Conservation (phyloP, 257 asterid species). For the Ilex aquifolium region DNA sequence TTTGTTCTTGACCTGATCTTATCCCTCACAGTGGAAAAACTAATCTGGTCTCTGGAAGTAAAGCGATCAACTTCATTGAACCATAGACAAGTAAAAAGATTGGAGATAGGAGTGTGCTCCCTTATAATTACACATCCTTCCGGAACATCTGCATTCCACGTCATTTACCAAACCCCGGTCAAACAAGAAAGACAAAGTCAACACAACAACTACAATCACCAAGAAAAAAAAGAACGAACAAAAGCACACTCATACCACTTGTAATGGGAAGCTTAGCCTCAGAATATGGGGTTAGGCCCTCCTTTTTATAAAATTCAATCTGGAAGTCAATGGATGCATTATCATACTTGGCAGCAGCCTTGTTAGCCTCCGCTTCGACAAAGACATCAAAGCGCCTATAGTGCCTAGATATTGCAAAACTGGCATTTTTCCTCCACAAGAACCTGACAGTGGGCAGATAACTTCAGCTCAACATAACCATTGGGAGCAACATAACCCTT, state of each 20-base stretch:
- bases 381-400: constrained; percentile 81
- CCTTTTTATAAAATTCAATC: constrained; percentile 75
- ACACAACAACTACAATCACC: not conserved
- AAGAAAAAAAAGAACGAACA: not conserved
- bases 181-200: not conserved
- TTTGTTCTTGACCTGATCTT: constrained; percentile 69
- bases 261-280: constrained; percentile 68
- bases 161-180: not conserved
- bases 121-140: constrained; percentile 89
- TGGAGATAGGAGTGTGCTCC: constrained; percentile 83
- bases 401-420: constrained; percentile 92
- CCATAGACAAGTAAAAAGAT: constrained; percentile 93
- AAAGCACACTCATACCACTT: constrained; percentile 42
- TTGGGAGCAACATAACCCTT: no score
- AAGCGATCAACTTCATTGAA: constrained; percentile 91
- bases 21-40: constrained; percentile 88
- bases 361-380: constrained; percentile 94
- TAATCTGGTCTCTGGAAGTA: constrained; percentile 90
- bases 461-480: not conserved
- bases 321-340: constrained; percentile 90
- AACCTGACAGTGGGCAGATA: constrained; percentile 36
- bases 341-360: constrained; percentile 82
- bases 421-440: constrained; percentile 88
- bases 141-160: constrained; percentile 66
- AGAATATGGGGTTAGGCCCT: constrained; percentile 86